Base-by-base conservation (phyloP, 2,329 filamentous ascomycete species). In the Chaetomiaceae sp. region DNA sequence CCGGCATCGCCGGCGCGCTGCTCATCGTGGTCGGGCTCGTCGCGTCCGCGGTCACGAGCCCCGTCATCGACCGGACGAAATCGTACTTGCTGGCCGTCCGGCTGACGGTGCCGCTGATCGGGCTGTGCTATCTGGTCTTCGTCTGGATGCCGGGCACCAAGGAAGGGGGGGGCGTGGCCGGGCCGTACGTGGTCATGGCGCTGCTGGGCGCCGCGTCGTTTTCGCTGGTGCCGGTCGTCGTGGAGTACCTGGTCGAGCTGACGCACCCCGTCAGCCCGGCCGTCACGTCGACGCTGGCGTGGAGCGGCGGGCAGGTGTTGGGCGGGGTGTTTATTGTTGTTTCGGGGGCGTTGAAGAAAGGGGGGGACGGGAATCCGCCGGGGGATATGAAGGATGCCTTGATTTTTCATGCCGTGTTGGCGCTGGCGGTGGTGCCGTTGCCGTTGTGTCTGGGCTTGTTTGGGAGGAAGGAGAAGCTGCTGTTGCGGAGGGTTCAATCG, bases 1-100 rank as follows among this genome's bases (percentile, higher is more conserved):
- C 92, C 20, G 94, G 94, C 30, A 91, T 97, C 63, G 90, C 86
- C 10, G 94, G 94, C 58, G 94, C 88, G 0, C 71, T 97, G 8
- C 79, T 97, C 30, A 97, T 97, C 66, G 77, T 96, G 42, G 88
- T 94, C 48, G 94, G 94, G 8, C 82, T 99, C 1, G 76, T 95
- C 40, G 71, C 80, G 4, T 80, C 90, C 0, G 94, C 90, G 13
- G 75, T 95, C 56, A 78, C 83, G 0, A 89, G 86, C 0, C 92
- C 92, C 0, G 76, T 96, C 60, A 81, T 95, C 58, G 94, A 97
- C 72, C 82, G 86, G 48, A 91, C 85, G 51, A 95, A 96, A 69
- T 75, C 80, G 23, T 95, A 91, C 65, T 73, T 96, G 0, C 67
- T 80, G 4, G 81, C 85, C 21, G 84, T 95, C 69, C 89, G 89